Evolutionary conservation across 2,329 filamentous ascomycete genomes (phyloP).

Genomic region (Xylariomycetidae sp.): DNA sequence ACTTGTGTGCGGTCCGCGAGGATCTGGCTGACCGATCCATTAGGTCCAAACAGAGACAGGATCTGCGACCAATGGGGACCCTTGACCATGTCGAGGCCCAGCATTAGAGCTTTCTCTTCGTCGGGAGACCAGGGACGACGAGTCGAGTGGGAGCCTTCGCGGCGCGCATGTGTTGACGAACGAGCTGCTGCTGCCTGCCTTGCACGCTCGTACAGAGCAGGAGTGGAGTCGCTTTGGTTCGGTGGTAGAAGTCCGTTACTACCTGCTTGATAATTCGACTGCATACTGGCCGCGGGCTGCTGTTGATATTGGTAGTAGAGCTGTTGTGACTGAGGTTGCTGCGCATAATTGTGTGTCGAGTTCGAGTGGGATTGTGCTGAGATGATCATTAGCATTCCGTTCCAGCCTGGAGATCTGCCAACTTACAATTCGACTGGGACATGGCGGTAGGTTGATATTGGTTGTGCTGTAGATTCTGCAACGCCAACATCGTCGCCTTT

Average conservation of each 20-base stretch:
- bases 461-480: constrained; percentile 28
- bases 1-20: constrained; percentile 87
- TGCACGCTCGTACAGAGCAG: constrained; percentile 51
- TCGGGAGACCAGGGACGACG: constrained; percentile 82
- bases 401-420: neutral
- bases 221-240: constrained; percentile 49
- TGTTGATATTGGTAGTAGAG: constrained; percentile 23
- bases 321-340: constrained; percentile 15
- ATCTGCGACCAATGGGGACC: constrained; percentile 94
- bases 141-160: constrained; percentile 53
- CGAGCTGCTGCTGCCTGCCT: constrained; percentile 54
- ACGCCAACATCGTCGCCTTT: constrained; percentile 25
- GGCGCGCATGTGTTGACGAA: constrained; percentile 46
- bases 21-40: constrained; percentile 74
- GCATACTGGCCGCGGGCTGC: constrained; percentile 11
- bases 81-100: constrained; percentile 80
- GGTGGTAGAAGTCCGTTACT: constrained; percentile 41
- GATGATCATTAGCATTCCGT: too few species aligned
- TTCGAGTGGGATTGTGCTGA: constrained; percentile 9
- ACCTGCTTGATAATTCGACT: constrained; percentile 21
- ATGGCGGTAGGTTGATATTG: constrained; percentile 27
- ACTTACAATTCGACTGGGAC: constrained; percentile 21
- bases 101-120: constrained; percentile 86
- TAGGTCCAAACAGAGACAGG: constrained; percentile 72
- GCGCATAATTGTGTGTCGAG: constrained; percentile 18